Base-by-base conservation (phyloP, 345 rosid species). In the Physaria fendleri region DNA sequence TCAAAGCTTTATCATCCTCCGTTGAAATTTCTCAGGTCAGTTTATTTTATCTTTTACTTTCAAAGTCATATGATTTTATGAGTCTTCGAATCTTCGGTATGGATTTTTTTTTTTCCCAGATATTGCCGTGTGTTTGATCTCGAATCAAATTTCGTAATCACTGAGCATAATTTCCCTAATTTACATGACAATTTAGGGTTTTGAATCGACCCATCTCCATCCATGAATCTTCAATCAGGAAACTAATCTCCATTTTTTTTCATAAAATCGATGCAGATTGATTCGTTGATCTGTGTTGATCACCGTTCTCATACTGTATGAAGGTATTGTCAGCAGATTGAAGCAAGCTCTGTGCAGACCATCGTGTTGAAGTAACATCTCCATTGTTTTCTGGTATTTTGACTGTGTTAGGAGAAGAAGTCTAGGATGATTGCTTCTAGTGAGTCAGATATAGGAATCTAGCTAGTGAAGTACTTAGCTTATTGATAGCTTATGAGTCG, bases 1-100 rank as follows among this genome's bases (percentile, higher is more conserved):
- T 53, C 53, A 40, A 17, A 47, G n/a, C 2, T 4, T 3, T 8
- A 17, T 56, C 16, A 16, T 25, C 8, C 32, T 40, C 38, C 21
- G 53, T 47, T 14, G 5, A 14, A 12, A 5, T 6, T 45, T 27
- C 28, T 40, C 42, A 63, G 60, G 59, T 64, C 25, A 52, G 51
- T 14, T 21, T 20, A 1, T 5, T 2, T 12, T 8, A 14, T 50
- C 23, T 62, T 10, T 38, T 38, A 25, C 21, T 62, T 49, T 37
- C 56, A n/a, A 62, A 49, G 4, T 49, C 49, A 5, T 39, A 23
- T 23, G 13, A 22, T 29, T 24, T 63, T 22, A 13, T 42, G 41
- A 50, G 25, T 38, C 29, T 39, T 29, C n/a, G n/a, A n/a, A n/a
- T n/a, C 37, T 24, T 47, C 27, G 10, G 28, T 48, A 9, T 35